Evolutionary conservation across 176 grass and related monocot species (phyloP).

Genomic region (Puccinellia tenuiflora): DNA sequence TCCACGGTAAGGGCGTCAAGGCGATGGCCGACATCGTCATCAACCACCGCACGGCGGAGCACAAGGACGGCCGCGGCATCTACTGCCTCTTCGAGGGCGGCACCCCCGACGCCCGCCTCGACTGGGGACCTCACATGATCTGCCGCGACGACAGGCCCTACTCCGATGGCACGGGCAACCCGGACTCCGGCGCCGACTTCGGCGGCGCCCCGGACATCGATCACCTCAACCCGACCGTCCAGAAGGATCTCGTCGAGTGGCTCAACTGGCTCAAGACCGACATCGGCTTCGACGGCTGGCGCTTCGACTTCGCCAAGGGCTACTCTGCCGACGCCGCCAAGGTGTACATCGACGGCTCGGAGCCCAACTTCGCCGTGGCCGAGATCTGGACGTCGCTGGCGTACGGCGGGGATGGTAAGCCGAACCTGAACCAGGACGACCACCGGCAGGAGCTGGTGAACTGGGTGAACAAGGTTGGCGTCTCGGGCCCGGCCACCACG

Average conservation of each 20-base stretch:
- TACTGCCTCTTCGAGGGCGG: constrained; percentile 79
- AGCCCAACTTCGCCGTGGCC: constrained; percentile 50
- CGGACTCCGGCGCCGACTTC: constrained; percentile 58
- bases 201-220: constrained; percentile 61
- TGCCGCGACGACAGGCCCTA: constrained; percentile 55
- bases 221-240: constrained; percentile 70
- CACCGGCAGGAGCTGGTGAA: constrained; percentile 64
- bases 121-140: constrained; percentile 86
- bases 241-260: constrained; percentile 61
- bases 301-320: constrained; percentile 72
- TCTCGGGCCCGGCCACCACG: background rate
- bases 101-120: constrained; percentile 50
- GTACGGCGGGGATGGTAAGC: constrained; percentile 35
- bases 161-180: constrained; percentile 67
- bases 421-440: constrained; percentile 31
- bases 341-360: constrained; percentile 57
- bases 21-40: constrained; percentile 84
- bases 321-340: constrained; percentile 61
- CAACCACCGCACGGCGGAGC: constrained; percentile 81
- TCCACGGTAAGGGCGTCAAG: constrained; percentile 54
- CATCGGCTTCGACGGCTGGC: constrained; percentile 81
- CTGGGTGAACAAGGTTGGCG: background rate
- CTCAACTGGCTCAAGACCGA: constrained; percentile 81
- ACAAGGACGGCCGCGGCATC: constrained; percentile 45
- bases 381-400: constrained; percentile 70